These are phyloP conservation scores for Verticillium zaregamsianum DNA, from an alignment of 2,329 filamentous ascomycete genomes.

Conservation along the genomic window DNA sequence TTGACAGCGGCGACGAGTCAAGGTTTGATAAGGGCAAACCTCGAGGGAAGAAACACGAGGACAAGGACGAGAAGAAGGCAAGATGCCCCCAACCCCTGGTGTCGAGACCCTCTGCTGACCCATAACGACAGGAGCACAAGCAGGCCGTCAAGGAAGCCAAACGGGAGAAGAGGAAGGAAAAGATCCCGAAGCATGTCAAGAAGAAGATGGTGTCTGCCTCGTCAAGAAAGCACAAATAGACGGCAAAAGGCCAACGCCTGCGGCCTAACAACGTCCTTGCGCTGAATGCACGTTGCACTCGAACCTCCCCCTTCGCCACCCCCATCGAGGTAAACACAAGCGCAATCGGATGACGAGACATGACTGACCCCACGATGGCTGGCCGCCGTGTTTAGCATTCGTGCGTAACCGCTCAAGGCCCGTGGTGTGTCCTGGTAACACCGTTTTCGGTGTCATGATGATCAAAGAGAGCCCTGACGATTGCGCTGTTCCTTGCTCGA, in stretches of 20 bases:
- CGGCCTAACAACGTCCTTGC: background rate
- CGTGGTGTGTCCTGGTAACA: conserved; percentile 32
- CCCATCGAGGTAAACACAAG: background rate
- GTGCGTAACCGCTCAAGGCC: conserved; percentile 34
- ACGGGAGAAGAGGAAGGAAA: conserved; percentile 85
- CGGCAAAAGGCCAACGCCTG: background rate
- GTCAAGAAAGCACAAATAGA: conserved; percentile 59
- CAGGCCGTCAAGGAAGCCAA: conserved; percentile 91
- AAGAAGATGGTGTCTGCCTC: conserved; percentile 72
- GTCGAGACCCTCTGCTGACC: background rate
- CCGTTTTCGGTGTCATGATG: conserved; percentile 34
- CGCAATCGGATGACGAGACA: conserved; percentile 45
- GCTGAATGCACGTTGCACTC: background rate
- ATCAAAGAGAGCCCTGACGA: conserved; percentile 61
- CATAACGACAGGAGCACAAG: conserved; percentile 60
- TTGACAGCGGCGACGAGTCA: conserved; percentile 44
- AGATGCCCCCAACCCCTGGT: conserved; percentile 8
- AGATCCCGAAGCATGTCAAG: conserved; percentile 96
- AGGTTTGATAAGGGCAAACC: conserved; percentile 64
- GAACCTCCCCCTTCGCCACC: background rate
- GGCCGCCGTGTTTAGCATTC: conserved; percentile 16
- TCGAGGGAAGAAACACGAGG: conserved; percentile 79
- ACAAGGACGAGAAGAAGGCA: conserved; percentile 85
- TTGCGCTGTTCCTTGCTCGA: conserved; percentile 11
- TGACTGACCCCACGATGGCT: conserved; percentile 9